Base-by-base conservation (phyloP, 2,329 filamentous ascomycete species). In the Penicillium brasilianum region DNA sequence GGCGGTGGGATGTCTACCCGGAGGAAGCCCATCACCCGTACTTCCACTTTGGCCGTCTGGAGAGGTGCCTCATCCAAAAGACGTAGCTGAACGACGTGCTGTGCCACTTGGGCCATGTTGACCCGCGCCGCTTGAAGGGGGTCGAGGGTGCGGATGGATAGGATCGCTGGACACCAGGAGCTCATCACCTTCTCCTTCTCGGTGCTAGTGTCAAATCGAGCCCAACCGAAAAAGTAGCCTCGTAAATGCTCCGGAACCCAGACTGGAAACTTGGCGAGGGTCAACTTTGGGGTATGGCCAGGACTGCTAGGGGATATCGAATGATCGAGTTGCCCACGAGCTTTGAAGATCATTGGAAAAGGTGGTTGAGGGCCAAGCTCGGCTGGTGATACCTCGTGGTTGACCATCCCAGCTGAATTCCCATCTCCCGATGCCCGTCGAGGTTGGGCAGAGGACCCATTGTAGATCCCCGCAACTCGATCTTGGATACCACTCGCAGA, bases 211-310 rank as follows among this genome's bases (percentile, higher is more conserved):
- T 72, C 71, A 0, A 78, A 75, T 0, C 82, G 75, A 0, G 83
- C 84, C 88, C 88, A 91, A 3, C 86, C 88, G 41, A 88, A 86
- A 68, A 88, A 91, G 7, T 88, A 81, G 0, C 88, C 89, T 13
- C 79, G 76, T 53, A 90, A 78, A 3, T 84, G 81, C 63, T 84
- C 75, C 22, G 81, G 77, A 43, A 89, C 72, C 36, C 84, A 80
- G 28, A 84, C 82, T 0, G 85, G 78, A 0, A 89, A 77, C 10
- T 79, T 81, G 0, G 69, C 67, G 1, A 90, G 72, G 60, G 84
- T 87, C 0, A 86, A 83, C 0, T 84, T 86, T 0, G 86, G 84
- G 1, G 83, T 76, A 0, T 3, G 68, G 85, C 88, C 1, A 84
- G 86, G 14, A 75, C 50, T 55, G 79, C 74, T 0, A 85, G 86